These are phyloP conservation scores for Clonostachys byssicola DNA, from an alignment of 2,329 filamentous ascomycete genomes.

Conservation along the genomic window DNA sequence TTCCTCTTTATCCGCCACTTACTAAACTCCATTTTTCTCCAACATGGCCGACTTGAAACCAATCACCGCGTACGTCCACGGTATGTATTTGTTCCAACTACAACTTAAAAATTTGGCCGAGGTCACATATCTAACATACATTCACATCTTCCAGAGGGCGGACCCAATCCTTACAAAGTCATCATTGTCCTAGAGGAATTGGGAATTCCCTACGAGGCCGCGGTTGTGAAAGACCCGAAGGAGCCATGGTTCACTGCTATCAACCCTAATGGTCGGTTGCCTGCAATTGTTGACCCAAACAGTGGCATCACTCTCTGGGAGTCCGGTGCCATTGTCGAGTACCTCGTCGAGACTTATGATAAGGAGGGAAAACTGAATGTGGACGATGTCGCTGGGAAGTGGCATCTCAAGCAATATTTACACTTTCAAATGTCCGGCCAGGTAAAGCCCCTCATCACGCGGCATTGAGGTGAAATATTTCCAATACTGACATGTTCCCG, in stretches of 20 bases:
- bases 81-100: slow-evolving; percentile 9
- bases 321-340: slow-evolving; percentile 17
- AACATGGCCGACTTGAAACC: slow-evolving; percentile 8
- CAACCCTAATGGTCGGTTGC: slow-evolving; percentile 26
- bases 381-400: slow-evolving; percentile 17
- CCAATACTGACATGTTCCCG: slow-evolving; percentile 6
- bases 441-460: neutral
- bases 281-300: slow-evolving; percentile 24
- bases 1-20: neutral
- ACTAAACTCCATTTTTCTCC: neutral
- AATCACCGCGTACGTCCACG: slow-evolving; percentile 8
- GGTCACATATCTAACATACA: neutral
- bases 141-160: slow-evolving; percentile 5
- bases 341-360: slow-evolving; percentile 13
- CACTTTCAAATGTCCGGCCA: slow-evolving; percentile 31
- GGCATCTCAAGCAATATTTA: slow-evolving; percentile 23
- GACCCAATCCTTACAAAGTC: slow-evolving; percentile 10
- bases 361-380: neutral
- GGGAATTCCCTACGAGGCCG: slow-evolving; percentile 14
- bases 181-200: slow-evolving; percentile 13
- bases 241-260: slow-evolving; percentile 12
- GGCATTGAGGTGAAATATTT: neutral
- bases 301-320: slow-evolving; percentile 23
- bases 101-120: neutral
- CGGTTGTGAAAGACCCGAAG: slow-evolving; percentile 12